Conservation (phyloP, 164 flowering plant genomes). For the Vitis rotundifolia region DNA sequence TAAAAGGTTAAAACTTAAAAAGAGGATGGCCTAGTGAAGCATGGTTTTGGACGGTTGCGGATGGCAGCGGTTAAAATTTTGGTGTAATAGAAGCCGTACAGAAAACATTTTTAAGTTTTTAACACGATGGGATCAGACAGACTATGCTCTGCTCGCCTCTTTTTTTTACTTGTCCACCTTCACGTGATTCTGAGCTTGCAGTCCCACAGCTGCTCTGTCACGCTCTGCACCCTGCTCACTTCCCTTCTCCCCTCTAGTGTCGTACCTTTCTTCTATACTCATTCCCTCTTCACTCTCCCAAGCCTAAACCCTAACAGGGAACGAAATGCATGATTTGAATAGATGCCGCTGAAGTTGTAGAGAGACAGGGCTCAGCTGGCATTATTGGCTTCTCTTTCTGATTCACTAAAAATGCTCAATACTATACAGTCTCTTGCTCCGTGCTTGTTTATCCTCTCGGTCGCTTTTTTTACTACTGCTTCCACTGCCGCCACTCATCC, state of each 20-base stretch:
- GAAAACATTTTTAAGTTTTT: background rate
- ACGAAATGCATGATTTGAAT: too few species aligned
- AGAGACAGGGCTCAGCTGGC: background rate
- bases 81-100: background rate
- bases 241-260: background rate
- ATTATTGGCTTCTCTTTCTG: background rate
- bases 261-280: too few species aligned
- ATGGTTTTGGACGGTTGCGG: too few species aligned
- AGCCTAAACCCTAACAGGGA: too few species aligned
- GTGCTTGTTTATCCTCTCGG: background rate
- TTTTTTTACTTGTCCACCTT: conserved; percentile 3
- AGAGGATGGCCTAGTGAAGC: too few species aligned
- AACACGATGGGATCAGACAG: background rate
- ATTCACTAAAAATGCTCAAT: background rate
- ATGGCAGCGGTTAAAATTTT: too few species aligned
- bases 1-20: too few species aligned
- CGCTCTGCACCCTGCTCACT: conserved; percentile 16
- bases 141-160: background rate
- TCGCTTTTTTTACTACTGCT: conserved; percentile 4
- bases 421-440: background rate
- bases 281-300: too few species aligned
- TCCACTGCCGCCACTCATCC: background rate
- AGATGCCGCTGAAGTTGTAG: too few species aligned
- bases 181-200: conserved; percentile 44
- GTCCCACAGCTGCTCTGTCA: conserved; percentile 24